Evolutionary conservation across 2,329 filamentous ascomycete species (phyloP).

Genomic region (Coniochaeta ligniaria): DNA sequence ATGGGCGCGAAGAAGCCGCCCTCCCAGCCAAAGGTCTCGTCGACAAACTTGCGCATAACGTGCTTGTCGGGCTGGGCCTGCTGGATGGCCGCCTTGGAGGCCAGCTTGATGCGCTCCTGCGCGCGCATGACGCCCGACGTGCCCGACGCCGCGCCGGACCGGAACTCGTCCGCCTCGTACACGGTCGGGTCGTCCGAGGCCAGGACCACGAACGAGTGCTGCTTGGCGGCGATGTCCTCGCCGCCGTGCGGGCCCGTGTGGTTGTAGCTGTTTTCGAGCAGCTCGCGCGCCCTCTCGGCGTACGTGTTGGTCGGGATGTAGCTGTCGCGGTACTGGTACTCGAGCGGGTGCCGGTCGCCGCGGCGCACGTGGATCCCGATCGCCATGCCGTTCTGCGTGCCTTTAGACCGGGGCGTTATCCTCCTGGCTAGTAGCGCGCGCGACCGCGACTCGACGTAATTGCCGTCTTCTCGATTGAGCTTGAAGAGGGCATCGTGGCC

Average conservation of each 20-base stretch:
- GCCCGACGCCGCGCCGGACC: neutral
- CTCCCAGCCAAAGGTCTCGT: constrained; percentile 78
- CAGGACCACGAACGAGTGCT: constrained; percentile 49
- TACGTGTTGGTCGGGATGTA: constrained; percentile 73
- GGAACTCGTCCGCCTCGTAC: constrained; percentile 58
- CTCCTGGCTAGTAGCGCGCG: constrained; percentile 43
- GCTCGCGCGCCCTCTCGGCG: constrained; percentile 46
- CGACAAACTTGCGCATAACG: constrained; percentile 59
- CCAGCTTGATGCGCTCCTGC: constrained; percentile 70
- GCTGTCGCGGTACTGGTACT: constrained; percentile 68
- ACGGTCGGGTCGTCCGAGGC: constrained; percentile 79
- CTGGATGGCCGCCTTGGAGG: constrained; percentile 49
- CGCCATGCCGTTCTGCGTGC: constrained; percentile 40
- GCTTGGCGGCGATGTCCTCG: constrained; percentile 26
- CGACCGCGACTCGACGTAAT: constrained; percentile 56
- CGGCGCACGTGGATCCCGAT: constrained; percentile 75
- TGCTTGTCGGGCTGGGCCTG: constrained; percentile 29
- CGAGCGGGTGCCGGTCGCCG: constrained; percentile 70
- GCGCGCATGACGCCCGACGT: constrained; percentile 43
- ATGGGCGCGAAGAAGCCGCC: constrained; percentile 78
- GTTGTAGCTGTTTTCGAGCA: constrained; percentile 44
- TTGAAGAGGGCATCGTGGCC: constrained; percentile 71
- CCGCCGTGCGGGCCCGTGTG: constrained; percentile 24
- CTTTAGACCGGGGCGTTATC: constrained; percentile 20
- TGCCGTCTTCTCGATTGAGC: constrained; percentile 57